Evolutionary conservation across 2,329 filamentous ascomycete genomes (phyloP), one percentile per base, ranked within the genome.

Genomic region (Microthyrium microscopicum): DNA sequence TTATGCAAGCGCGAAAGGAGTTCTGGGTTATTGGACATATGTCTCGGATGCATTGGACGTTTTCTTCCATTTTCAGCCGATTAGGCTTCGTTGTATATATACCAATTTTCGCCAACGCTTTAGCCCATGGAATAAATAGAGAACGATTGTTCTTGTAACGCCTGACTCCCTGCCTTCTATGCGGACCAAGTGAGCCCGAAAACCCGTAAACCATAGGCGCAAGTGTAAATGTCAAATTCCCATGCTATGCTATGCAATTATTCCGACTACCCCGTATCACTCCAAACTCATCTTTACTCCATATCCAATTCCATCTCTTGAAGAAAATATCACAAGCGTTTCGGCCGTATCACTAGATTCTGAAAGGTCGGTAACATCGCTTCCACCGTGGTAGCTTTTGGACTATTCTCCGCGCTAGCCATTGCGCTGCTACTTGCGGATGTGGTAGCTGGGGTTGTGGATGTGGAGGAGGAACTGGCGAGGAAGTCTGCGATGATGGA

Each of bases 401-500:
- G 22, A 13, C 9, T 9, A 25, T 9, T 9, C 9, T 9, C 9
- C 13, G 22, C 9, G 22, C 9, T 25, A 13, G 22, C 22, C 9
- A 25, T 43, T 4, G 47, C 49, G 13, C 41, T 42, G 3, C 39
- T 30, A 1, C 43, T 44, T 29, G 37, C 33, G n/a, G n/a, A n/a
- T 2, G 33, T 13, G 22, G 22, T 9, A 25, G 22, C 9, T 8
- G 13, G 29, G 8, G 29, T 24, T 24, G 8, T 8, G 11, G 24
- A 20, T 15, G 22, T 34, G 4, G 24, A 11, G 7, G 19, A 19
- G 9, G 16, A 16, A n/a, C 26, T 11, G 5, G 39, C 43, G n/a
- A 52, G 31, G 34, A 48, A 49, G 24, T 50, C 46, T 31, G 50
- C 39, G 4, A 56, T 41, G 16, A 43, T 47, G 3, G 40, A 42